Base-by-base conservation (phyloP, 2,329 filamentous ascomycete genomes). In the Xylaria polymorpha region DNA sequence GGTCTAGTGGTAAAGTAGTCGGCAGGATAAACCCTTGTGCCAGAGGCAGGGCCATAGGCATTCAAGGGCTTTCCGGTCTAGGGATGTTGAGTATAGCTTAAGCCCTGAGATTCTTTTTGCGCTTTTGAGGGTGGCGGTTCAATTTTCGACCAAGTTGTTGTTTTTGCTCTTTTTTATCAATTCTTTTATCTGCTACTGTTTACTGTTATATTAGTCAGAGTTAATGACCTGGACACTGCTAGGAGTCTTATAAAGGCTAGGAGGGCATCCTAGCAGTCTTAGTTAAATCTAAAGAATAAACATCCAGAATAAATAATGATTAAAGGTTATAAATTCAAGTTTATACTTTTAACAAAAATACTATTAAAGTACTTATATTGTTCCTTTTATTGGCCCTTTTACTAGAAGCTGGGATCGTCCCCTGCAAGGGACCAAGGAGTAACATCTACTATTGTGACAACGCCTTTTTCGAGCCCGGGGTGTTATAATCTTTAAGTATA, bases 61-160 rank as follows among this genome's bases (percentile, higher is more conserved):
- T 60, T 50, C 43, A 50, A 48, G 43, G 57, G 57, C 10, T 60
- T 61, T 61, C 59, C 59, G 44, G 46, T 61, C 59, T 9, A 43
- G 59, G 44, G 46, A 61, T 61, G 35, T 41, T 61, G 46, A 61
- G 44, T 39, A n/a, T 29, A 44, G 65, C 73, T 74, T 72, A 73
- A 51, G 48, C 25, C 48, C 25, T 32, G 15, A 10, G 48, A 51
- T 51, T 32, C 48, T 51, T 51, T 51, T 51, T 48, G 20, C 2
- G 12, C 12, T 48, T 29, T 29, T 29, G 7, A 51, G 15, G 15
- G 25, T 12, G 8, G 6, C 14, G 10, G 15, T 51, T 51, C 48
- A 14, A 51, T n/a, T 51, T 51, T 5, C 3, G 25, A 4, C 4
- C 18, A 7, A n/a, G 25, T 15, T 51, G 14, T 29, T 29, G 20